Evolutionary conservation across 495 filamentous ascomycete genomes (phyloP).

Genomic region (Xylona heveae): DNA sequence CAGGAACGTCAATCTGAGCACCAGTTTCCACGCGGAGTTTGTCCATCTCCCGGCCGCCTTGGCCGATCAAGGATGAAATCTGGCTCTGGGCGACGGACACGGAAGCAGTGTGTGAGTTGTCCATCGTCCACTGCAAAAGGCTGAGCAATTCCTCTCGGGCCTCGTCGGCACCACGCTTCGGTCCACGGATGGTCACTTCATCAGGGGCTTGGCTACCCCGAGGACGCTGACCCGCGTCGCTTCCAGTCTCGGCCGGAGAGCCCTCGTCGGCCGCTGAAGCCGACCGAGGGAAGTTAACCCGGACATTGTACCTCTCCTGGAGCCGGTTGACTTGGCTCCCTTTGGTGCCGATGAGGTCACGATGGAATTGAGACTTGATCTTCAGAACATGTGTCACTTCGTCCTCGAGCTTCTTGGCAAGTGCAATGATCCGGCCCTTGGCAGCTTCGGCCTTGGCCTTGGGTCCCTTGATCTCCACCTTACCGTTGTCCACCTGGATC

Average conservation of each 20-base stretch:
- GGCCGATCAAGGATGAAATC: constrained; percentile 73
- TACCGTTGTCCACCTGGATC: constrained; percentile 63
- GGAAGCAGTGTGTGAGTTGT: constrained; percentile 55
- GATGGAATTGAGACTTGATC: constrained; percentile 71
- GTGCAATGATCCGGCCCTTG: constrained; percentile 48
- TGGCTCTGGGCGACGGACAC: constrained; percentile 76
- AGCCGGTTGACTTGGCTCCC: constrained; percentile 43
- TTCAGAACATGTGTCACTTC: constrained; percentile 72
- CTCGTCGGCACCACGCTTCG: constrained; percentile 74
- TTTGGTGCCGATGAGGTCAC: constrained; percentile 46
- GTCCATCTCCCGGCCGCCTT: constrained; percentile 77
- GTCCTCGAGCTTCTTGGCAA: constrained; percentile 66
- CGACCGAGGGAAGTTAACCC: constrained; percentile 79
- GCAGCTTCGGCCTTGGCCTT: constrained; percentile 66
- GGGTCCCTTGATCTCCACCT: constrained; percentile 50
- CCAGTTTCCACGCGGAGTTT: constrained; percentile 62
- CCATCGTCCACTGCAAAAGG: constrained; percentile 65
- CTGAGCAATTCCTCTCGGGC: constrained; percentile 77
- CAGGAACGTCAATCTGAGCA: constrained; percentile 77
- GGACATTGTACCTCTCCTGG: constrained; percentile 73
- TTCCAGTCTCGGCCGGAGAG: constrained; percentile 41
- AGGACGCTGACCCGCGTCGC: constrained; percentile 44
- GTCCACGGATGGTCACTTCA: constrained; percentile 79
- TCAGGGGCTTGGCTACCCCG: constrained; percentile 57
- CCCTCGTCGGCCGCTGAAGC: constrained; percentile 42